Base-by-base conservation (phyloP, 768 basidiomycete species). In the Tricholomella constricta region DNA sequence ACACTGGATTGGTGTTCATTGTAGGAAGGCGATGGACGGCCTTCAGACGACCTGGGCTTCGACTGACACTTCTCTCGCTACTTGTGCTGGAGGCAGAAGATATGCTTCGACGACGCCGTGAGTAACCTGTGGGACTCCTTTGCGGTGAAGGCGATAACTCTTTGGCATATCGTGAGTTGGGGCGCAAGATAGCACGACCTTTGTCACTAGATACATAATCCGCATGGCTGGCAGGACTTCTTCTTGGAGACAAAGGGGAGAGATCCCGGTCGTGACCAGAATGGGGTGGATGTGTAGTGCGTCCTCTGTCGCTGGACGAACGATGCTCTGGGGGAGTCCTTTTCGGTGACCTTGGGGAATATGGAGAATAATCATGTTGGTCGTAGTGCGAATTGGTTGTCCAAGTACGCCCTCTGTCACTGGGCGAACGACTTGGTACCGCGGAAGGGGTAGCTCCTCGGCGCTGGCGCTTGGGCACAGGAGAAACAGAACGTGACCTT, bases 1-100 rank as follows among this genome's bases (percentile, higher is more conserved):
- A 70, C 17, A 72, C 75, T 12, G 77, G 66, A 14, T 73, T 48
- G 19, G 58, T 54, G 45, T 66, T 59, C 37, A 58, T 56, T 17
- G 69, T 54, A 31, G 89, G 88, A 19, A 89, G 73, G 34, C 86
- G 80, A 64, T 89, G 87, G 35, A 86, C 76, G 10, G 84, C 70
- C 51, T 78, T 80, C 32, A 79, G 72, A 29, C 75, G 77, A 22
- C 77, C 73, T 27, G 67, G 69, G 61, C 85, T 88, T 52, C 64
- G 69, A 61, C 82, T 85, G 31, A 72, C 65, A 61, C 85, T 87
- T 55, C 83, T 75, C 51, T 79, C 81, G 43, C 76, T 76, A 55
- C 81, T 85, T 23, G 72, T 71, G 48, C 81, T 83, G 6, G 85
- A 86, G 26, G 65, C 63, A 6, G 82, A 78, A 6, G 83, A 87